These are phyloP conservation scores for Phytophthora podocarpi DNA, from an alignment of 352 stramenopile genomes.

Conservation along the genomic window DNA sequence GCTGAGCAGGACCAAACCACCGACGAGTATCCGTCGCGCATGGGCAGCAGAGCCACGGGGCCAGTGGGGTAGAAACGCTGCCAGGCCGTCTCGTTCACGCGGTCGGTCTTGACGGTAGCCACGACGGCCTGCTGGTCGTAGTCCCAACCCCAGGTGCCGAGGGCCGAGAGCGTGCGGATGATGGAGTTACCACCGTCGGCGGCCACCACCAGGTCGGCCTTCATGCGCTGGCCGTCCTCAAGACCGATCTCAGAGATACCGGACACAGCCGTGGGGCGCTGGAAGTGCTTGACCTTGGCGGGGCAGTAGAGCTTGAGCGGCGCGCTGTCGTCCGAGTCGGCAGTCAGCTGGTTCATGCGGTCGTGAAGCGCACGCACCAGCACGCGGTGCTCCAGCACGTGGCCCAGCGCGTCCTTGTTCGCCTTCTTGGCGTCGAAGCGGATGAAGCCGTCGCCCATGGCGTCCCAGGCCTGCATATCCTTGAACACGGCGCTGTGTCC, in stretches of 20 bases:
- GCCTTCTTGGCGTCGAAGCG: slow-evolving; percentile 83
- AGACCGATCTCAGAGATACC: slow-evolving; percentile 65
- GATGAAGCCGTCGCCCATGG: slow-evolving; percentile 89
- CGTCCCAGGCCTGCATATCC: slow-evolving; percentile 93
- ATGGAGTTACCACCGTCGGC: slow-evolving; percentile 91
- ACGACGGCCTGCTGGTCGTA: slow-evolving; percentile 94
- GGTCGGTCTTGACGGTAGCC: slow-evolving; percentile 88
- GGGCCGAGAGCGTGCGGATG: slow-evolving; percentile 80
- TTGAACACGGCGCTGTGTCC: slow-evolving; percentile 73
- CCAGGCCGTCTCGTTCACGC: slow-evolving; percentile 85
- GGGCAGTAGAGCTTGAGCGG: slow-evolving; percentile 78
- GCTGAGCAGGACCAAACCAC: slow-evolving; percentile 91
- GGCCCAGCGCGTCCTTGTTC: slow-evolving; percentile 66
- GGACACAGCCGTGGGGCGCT: slow-evolving; percentile 51
- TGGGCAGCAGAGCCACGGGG: slow-evolving; percentile 88
- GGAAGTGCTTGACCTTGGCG: slow-evolving; percentile 85
- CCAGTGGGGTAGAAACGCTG: slow-evolving; percentile 92
- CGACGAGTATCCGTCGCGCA: slow-evolving; percentile 90
- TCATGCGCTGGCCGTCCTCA: slow-evolving; percentile 74
- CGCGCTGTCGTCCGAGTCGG: slow-evolving; percentile 43
- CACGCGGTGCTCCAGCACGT: slow-evolving; percentile 89
- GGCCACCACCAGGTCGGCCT: slow-evolving; percentile 82
- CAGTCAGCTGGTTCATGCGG: slow-evolving; percentile 78
- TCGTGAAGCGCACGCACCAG: slow-evolving; percentile 87
- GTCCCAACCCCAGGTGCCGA: slow-evolving; percentile 91